These are phyloP conservation scores for Fraxinus ornus DNA, from an alignment of 305 asterid species.

Conservation along the genomic window DNA sequence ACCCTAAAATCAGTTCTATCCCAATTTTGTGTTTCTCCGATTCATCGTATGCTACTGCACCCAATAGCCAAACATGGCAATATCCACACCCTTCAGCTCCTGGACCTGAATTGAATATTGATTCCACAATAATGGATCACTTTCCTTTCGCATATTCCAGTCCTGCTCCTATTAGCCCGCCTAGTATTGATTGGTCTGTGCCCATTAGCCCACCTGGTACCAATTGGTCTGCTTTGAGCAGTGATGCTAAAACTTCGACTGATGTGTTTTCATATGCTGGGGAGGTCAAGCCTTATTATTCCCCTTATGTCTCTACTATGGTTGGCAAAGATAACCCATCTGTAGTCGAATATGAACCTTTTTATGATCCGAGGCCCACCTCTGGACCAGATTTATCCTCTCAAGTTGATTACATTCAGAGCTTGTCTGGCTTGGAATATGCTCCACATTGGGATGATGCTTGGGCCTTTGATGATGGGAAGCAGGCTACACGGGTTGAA, in stretches of 20 bases:
- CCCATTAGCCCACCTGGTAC: conserved; percentile 25
- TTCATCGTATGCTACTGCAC: conserved; percentile 30
- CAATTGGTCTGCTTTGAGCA: conserved; percentile 42
- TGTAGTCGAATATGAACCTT: conserved; percentile 33
- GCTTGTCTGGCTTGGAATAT: conserved; percentile 60
- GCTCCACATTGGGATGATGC: conserved; percentile 43
- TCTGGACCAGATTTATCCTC: conserved; percentile 41
- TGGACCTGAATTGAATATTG: conserved; percentile 36
- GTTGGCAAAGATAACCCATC: conserved; percentile 37
- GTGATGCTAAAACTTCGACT: conserved; percentile 24
- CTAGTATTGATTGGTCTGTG: neutral
- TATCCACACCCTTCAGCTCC: conserved; percentile 47
- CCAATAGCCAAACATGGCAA: conserved; percentile 52
- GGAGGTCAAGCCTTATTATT: conserved; percentile 46
- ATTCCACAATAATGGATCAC: conserved; percentile 38
- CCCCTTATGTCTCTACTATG: conserved; percentile 44
- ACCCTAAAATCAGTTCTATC: conserved; percentile 50
- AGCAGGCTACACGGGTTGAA: conserved; percentile 43
- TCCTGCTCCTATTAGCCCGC: conserved; percentile 26
- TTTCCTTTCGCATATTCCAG: conserved; percentile 35
- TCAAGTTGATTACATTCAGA: conserved; percentile 51
- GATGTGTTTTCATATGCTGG: conserved; percentile 36
- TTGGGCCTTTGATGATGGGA: conserved; percentile 46
- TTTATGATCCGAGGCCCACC: conserved; percentile 37
- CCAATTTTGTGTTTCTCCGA: conserved; percentile 46